Conservation (phyloP, 805 yeast species). For the Candida maris region DNA sequence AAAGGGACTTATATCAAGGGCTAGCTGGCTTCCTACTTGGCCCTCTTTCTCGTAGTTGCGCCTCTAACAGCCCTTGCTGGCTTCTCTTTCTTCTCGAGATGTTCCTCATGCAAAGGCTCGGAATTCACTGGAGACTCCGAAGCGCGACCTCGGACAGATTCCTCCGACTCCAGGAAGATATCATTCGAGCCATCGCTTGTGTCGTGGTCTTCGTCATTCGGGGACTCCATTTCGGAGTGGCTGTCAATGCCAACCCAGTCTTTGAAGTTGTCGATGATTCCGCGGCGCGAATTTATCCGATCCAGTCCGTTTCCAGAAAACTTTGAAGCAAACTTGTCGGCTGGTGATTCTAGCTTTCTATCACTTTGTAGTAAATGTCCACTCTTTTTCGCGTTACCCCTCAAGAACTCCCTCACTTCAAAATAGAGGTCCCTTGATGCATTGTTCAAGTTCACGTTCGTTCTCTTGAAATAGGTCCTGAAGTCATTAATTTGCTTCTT, state of each 20-base stretch:
- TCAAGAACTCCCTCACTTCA: slow-evolving; percentile 73
- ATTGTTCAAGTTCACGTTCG: slow-evolving; percentile 62
- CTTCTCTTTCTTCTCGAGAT: too few species aligned
- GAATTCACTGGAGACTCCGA: too few species aligned
- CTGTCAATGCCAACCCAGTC: slow-evolving; percentile 34
- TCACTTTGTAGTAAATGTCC: slow-evolving; percentile 11
- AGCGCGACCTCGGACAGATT: too few species aligned
- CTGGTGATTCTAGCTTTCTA: slow-evolving; percentile 43
- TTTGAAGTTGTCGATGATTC: slow-evolving; percentile 32
- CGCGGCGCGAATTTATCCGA: slow-evolving; percentile 20
- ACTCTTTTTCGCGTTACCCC: slow-evolving; percentile 26
- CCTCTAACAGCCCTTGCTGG: too few species aligned
- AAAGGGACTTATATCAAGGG: too few species aligned
- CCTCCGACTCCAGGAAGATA: slow-evolving; percentile 4
- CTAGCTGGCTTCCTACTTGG: too few species aligned
- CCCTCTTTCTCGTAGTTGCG: too few species aligned
- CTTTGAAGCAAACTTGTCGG: slow-evolving; percentile 62
- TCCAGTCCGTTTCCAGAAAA: slow-evolving; percentile 53
- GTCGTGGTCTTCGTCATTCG: slow-evolving; percentile 12
- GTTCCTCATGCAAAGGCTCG: too few species aligned
- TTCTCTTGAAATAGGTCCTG: slow-evolving; percentile 78
- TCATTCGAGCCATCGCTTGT: slow-evolving; percentile 2
- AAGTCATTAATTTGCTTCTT: slow-evolving; percentile 87
- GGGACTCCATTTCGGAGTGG: slow-evolving; percentile 24
- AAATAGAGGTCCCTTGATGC: slow-evolving; percentile 80